Evolutionary conservation across 176 grass and related monocot species (phyloP), one percentile per base, ranked within the genome.

Genomic region (Carex cristatella): DNA sequence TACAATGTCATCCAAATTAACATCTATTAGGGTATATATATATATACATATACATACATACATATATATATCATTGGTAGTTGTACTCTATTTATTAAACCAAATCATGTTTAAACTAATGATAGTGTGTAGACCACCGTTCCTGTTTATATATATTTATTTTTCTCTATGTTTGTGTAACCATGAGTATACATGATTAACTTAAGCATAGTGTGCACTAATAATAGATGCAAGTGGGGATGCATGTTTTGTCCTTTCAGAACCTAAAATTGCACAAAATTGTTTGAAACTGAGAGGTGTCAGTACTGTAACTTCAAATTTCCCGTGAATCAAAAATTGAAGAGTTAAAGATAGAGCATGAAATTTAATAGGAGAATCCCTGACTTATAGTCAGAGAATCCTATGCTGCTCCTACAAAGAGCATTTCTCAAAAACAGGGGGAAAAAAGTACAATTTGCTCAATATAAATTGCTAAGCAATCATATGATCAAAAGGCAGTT

Each of bases 1-100:
- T 88, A 83, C 13, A 64, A 12, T 49, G n/a, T 88, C 57, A 88
- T 64, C 40, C 69, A 28, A 65, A 62, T 77, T 49, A 65, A 58
- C 31, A 19, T 83, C 10, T 2, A 37, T 48, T 66, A 63, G 10
- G 35, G 16, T 19, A 87, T n/a, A n/a, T n/a, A n/a, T n/a, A n/a
- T n/a, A n/a, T n/a, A n/a, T n/a, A n/a, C n/a, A n/a, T n/a, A n/a
- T n/a, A n/a, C n/a, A n/a, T n/a, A n/a, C n/a, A n/a, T n/a, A n/a
- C n/a, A n/a, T n/a, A n/a, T n/a, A 23, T 67, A 5, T 13, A 87
- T 67, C 10, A 82, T 81, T 40, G 61, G 14, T 18, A 16, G 38
- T 83, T 72, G 66, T 65, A 37, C 31, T 32, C 38, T 40, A 16
- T 16, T 35, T 31, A 82, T 16, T 18, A 51, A 82, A 63, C n/a